These are phyloP conservation scores for Rhododendron henanense DNA, from an alignment of 148 eudicot genomes.

Conservation along the genomic window DNA sequence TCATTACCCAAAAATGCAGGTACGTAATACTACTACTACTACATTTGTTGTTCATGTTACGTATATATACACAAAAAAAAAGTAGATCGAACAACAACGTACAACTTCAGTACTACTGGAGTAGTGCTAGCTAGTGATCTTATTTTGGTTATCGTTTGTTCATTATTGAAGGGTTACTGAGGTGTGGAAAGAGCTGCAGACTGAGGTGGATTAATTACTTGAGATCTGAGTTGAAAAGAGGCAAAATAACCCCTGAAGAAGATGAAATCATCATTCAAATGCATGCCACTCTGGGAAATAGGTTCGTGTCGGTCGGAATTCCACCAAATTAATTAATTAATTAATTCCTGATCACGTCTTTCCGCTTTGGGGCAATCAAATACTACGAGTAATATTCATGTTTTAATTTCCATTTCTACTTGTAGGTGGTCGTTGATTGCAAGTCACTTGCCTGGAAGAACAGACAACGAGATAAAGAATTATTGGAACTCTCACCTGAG, in stretches of 20 bases:
- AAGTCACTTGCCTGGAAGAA: constrained; percentile 72
- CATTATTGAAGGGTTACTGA: constrained; percentile 45
- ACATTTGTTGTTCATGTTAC: no score
- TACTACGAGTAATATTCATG: no score
- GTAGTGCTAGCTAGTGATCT: not conserved
- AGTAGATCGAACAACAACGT: no score
- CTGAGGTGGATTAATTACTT: constrained; percentile 87
- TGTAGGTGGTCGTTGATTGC: constrained; percentile 88
- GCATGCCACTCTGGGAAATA: constrained; percentile 62
- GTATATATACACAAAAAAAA: no score
- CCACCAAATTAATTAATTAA: no score
- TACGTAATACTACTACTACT: not conserved
- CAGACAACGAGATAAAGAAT: constrained; percentile 90
- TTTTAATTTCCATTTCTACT: not conserved
- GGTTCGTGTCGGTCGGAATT: constrained; percentile 18
- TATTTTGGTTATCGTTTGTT: not conserved
- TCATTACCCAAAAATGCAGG: constrained; percentile 90
- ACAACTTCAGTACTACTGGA: no score
- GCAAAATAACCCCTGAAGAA: constrained; percentile 60
- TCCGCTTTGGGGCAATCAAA: not conserved
- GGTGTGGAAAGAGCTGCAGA: constrained; percentile 94
- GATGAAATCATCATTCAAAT: constrained; percentile 63
- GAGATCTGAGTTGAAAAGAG: constrained; percentile 76
- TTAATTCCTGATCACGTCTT: not conserved
- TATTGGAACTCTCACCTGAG: constrained; percentile 94